phyloP scores from a whole-genome alignment of 352 stramenopile species.

The Globisporangium ultimum region DNA sequence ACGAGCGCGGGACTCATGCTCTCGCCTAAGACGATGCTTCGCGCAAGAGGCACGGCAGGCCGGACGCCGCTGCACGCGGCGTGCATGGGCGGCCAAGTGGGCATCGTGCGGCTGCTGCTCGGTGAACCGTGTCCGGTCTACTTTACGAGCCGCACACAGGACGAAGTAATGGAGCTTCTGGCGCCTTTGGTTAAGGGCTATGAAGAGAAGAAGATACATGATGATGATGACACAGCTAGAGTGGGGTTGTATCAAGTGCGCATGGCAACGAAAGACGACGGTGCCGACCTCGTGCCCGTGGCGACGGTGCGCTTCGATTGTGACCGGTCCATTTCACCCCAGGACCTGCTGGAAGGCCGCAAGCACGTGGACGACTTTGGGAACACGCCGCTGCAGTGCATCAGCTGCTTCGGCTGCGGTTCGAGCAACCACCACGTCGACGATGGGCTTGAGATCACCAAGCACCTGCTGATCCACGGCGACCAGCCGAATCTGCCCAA shows the following conservation, averaged over 20 bases:
- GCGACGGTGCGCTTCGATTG: slow-evolving; percentile 46
- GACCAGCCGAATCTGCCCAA: slow-evolving; percentile 75
- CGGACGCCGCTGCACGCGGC: slow-evolving; percentile 60
- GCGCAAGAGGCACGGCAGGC: slow-evolving; percentile 41
- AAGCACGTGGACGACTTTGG: slow-evolving; percentile 72
- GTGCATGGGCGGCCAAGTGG: slow-evolving; percentile 64
- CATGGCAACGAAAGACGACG: slow-evolving; percentile 43
- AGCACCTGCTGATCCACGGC: slow-evolving; percentile 50
- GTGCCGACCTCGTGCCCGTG: slow-evolving; percentile 33
- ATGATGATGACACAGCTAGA: neutral
- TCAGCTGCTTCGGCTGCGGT: slow-evolving; percentile 77
- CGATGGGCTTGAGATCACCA: slow-evolving; percentile 60
- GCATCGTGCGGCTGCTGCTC: slow-evolving; percentile 59
- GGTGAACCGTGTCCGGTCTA: slow-evolving; percentile 57
- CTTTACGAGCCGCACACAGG: slow-evolving; percentile 52
- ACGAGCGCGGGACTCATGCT: slow-evolving; percentile 3
- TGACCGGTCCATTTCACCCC: slow-evolving; percentile 27
- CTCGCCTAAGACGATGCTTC: slow-evolving; percentile 22
- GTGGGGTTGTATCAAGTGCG: slow-evolving; percentile 33
- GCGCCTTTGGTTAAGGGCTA: slow-evolving; percentile 29
- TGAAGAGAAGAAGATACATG: neutral
- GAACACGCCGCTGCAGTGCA: slow-evolving; percentile 73
- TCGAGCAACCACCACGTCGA: slow-evolving; percentile 54
- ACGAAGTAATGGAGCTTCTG: slow-evolving; percentile 44
- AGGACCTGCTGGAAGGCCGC: slow-evolving; percentile 44